A percentile compares a stretch with the other conserved stretches of the same genome.
phyloP scores from a whole-genome alignment of 1,284 basidiomycete species.

The Pseudozyma tsukubaensis region DNA sequence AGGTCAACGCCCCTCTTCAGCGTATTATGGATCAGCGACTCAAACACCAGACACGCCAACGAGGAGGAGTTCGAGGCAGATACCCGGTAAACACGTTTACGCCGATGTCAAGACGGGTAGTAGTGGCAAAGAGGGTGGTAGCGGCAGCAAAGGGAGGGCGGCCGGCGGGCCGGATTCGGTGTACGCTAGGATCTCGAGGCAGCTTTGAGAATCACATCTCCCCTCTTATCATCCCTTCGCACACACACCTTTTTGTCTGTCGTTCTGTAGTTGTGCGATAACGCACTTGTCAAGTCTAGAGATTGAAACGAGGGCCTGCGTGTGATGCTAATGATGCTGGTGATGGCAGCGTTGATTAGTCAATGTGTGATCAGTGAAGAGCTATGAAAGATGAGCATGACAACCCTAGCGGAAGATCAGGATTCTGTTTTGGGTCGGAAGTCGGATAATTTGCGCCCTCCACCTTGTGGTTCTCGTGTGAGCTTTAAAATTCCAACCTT shows the following conservation, averaged over 20 bases:
- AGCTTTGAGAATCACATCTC: slow-evolving; percentile 10
- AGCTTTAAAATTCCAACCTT: too few relatives aligned
- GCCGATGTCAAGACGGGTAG: slow-evolving; percentile 17
- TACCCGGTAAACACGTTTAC: slow-evolving; percentile 10
- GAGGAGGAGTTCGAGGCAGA: slow-evolving; percentile 28
- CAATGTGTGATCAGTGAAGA: too few relatives aligned
- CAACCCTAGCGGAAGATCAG: too few relatives aligned
- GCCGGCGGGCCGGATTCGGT: slow-evolving; percentile 17
- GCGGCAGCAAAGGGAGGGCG: slow-evolving; percentile 7
- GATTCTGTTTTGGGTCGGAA: background rate
- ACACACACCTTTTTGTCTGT: too few relatives aligned
- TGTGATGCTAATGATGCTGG: background rate
- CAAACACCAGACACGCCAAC: slow-evolving; percentile 30
- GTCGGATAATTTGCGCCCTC: too few relatives aligned
- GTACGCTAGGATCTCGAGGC: slow-evolving; percentile 32
- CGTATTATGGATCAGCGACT: background rate
- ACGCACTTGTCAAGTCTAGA: too few relatives aligned
- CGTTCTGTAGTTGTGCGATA: too few relatives aligned
- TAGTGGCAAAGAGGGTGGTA: background rate
- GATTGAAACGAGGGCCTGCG: too few relatives aligned
- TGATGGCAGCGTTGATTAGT: too few relatives aligned
- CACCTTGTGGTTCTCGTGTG: too few relatives aligned
- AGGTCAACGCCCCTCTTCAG: slow-evolving; percentile 9
- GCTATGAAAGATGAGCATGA: too few relatives aligned
- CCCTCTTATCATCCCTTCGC: too few relatives aligned